Evolutionary conservation across 495 filamentous ascomycete species (phyloP).

Genomic region (Neurospora tetraspora): DNA sequence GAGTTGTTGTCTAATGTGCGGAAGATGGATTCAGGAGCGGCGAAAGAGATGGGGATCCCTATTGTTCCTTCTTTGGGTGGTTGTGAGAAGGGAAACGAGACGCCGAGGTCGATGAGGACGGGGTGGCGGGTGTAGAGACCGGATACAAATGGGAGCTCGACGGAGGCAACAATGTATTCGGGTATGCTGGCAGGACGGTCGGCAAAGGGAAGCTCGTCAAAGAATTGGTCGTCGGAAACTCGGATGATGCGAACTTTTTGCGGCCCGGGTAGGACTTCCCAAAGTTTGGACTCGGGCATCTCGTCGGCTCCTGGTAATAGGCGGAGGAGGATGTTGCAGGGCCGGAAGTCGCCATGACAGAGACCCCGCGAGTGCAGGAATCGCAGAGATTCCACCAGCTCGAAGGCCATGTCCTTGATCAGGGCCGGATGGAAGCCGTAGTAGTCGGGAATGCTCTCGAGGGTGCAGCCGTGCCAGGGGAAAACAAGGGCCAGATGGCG

Average conservation of each 20-base stretch:
- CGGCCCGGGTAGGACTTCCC: conserved; percentile 6
- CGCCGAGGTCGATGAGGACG: conserved; percentile 20
- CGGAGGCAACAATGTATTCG: conserved; percentile 10
- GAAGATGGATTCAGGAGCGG: conserved; percentile 17
- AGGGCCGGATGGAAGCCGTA: conserved; percentile 4
- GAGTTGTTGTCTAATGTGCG: neutral
- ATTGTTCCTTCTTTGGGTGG: neutral
- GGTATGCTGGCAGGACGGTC: neutral
- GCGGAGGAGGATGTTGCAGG: neutral
- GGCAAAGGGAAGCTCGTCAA: neutral
- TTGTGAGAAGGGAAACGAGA: conserved; percentile 7
- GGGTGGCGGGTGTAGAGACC: conserved; percentile 7
- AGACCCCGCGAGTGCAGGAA: neutral
- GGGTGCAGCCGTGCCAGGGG: conserved; percentile 11
- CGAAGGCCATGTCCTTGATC: neutral
- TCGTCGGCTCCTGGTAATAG: conserved; percentile 17
- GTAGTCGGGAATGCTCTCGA: neutral
- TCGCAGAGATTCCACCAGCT: neutral
- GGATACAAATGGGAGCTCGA: neutral
- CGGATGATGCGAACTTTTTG: neutral
- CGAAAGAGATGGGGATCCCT: conserved; percentile 9
- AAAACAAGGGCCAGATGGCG: conserved; percentile 25
- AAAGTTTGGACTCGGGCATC: conserved; percentile 5
- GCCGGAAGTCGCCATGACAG: neutral
- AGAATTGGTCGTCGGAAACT: neutral